These are phyloP conservation scores for Trichoderma harzianum DNA, from an alignment of 2,329 filamentous ascomycete species.

Conservation along the genomic window DNA sequence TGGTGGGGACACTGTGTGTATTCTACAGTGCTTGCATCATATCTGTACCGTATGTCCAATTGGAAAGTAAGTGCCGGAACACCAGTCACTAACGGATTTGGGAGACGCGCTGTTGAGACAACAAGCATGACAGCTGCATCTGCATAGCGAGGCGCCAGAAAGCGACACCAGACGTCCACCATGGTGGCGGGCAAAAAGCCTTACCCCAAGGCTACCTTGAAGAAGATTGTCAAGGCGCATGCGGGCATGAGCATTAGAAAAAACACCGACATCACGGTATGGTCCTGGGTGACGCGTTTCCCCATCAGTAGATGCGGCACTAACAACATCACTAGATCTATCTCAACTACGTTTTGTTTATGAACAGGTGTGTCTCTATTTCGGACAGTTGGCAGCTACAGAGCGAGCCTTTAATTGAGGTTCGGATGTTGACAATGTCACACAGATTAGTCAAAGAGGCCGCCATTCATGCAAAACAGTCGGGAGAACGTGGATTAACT, in stretches of 20 bases:
- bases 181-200: constrained; percentile 60
- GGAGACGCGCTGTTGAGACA: not conserved
- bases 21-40: constrained; percentile 20
- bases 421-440: not conserved
- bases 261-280: constrained; percentile 79
- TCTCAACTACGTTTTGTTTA: constrained; percentile 78
- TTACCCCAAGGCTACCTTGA: constrained; percentile 80
- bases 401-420: not conserved
- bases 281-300: not conserved
- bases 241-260: constrained; percentile 76
- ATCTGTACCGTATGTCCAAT: not conserved
- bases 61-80: not conserved
- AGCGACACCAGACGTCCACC: not conserved
- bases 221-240: constrained; percentile 87
- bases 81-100: not conserved
- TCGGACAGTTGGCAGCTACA: not conserved
- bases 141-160: not conserved
- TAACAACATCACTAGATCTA: constrained; percentile 63
- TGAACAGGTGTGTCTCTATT: constrained; percentile 54
- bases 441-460: constrained; percentile 74
- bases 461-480: constrained; percentile 69
- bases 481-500: constrained; percentile 70
- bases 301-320: not conserved
- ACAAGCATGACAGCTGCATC: constrained; percentile 6
- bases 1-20: constrained; percentile 18